phyloP scores from a whole-genome alignment of 106 monocot genomes.

The Dendrobium nobile region DNA sequence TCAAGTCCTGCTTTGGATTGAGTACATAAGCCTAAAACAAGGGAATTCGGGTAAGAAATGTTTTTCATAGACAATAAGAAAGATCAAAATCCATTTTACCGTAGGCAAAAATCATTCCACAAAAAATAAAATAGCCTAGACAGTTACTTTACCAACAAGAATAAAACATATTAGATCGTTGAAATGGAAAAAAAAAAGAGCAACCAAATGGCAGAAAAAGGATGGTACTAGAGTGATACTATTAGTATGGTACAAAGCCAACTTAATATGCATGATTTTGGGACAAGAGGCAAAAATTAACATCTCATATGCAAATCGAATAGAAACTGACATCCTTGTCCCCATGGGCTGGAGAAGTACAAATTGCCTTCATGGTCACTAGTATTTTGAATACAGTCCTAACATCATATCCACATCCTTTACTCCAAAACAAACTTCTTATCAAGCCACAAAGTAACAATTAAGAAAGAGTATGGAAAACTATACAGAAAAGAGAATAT shows the following conservation, averaged over 20 bases:
- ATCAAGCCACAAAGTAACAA: too few species aligned
- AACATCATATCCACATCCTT: too few species aligned
- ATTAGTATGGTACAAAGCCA: not conserved
- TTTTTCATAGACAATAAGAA: not conserved
- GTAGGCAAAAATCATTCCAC: not conserved
- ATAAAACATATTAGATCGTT: not conserved
- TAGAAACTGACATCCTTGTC: too few species aligned
- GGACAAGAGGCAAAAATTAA: not conserved
- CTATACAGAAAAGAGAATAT: too few species aligned
- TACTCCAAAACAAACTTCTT: too few species aligned
- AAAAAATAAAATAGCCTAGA: not conserved
- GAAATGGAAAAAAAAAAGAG: not conserved
- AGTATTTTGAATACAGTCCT: too few species aligned
- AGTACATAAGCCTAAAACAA: constrained; percentile 63
- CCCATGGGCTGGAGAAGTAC: too few species aligned
- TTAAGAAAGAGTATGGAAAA: too few species aligned
- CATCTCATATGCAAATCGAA: too few species aligned
- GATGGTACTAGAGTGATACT: not conserved
- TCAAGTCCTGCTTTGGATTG: constrained; percentile 81
- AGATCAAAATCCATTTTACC: not conserved
- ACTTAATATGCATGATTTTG: not conserved
- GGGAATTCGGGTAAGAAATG: not conserved
- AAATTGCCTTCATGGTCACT: too few species aligned
- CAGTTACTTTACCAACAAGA: not conserved
- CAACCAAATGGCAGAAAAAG: not conserved